Conservation (phyloP, 2,329 filamentous ascomycete species). For the Sporothrix pseudoabietina region DNA sequence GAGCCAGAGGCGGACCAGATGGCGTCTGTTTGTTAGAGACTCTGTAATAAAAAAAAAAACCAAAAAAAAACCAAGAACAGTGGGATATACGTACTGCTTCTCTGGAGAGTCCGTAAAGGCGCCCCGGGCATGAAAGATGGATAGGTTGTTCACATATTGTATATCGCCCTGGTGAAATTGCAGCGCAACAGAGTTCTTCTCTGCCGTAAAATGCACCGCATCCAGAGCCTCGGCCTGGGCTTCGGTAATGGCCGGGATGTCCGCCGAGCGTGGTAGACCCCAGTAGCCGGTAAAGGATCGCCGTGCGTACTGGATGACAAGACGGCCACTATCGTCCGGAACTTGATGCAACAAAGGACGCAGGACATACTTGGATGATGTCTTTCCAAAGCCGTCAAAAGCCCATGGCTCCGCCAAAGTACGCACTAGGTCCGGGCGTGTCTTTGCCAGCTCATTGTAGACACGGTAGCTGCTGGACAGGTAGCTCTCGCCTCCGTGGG, state of each 20-base stretch:
- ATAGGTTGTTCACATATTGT: conserved; percentile 58
- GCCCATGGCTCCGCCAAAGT: conserved; percentile 57
- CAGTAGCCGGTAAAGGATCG: conserved; percentile 61
- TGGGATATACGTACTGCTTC: conserved; percentile 46
- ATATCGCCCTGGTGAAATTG: conserved; percentile 56
- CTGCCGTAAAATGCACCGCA: conserved; percentile 53
- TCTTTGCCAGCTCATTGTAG: conserved; percentile 63
- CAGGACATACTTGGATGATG: conserved; percentile 48
- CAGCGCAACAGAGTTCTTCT: conserved; percentile 49
- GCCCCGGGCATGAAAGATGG: conserved; percentile 56
- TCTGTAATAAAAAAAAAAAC: neutral
- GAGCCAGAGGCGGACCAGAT: conserved; percentile 55
- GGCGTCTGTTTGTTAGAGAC: conserved; percentile 42
- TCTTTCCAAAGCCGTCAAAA: conserved; percentile 56
- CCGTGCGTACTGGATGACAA: conserved; percentile 63
- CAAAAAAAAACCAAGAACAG: neutral
- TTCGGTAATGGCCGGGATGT: conserved; percentile 60
- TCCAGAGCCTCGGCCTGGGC: conserved; percentile 57
- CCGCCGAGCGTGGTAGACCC: conserved; percentile 53
- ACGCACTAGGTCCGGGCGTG: conserved; percentile 60
- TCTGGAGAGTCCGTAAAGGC: conserved; percentile 50
- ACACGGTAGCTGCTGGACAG: conserved; percentile 61
- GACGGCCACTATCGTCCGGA: conserved; percentile 50
- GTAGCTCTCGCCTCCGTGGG: conserved; percentile 59
- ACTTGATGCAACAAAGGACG: conserved; percentile 61